Base-by-base conservation (phyloP, 345 rosid species). In the Brassica rapa region DNA sequence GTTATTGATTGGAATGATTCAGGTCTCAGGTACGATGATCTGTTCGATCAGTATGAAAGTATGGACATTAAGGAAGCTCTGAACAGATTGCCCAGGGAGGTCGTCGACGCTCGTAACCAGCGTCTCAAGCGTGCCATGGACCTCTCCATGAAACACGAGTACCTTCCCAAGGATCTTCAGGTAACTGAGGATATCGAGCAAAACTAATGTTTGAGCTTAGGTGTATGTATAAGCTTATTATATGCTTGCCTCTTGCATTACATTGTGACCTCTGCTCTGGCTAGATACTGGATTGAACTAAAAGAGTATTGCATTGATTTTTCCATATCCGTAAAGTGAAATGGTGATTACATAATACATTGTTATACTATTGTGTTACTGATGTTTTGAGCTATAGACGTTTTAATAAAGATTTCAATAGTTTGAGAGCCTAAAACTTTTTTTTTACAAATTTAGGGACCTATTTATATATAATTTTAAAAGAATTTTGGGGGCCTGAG, bases 71-170 rank as follows among this genome's bases (percentile, higher is more conserved):
- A 91, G 85, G 99, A 90, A 73, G 98, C 99, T 0, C 83, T 95
- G 65, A 84, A 87, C 81, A 89, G 99, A 82, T 85, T 95, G 33
- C 99, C 99, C 0, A 84, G 89, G 49, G 98, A 95, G 88, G 78
- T 95, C 37, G 88, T 95, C 10, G 97, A 95, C 72, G 98, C 99
- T 8, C 95, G 99, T 37, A 71, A 88, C 82, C 98, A 95, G 91
- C 99, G 97, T 8, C 91, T 95, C 72, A 93, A 93, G 87, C 99
- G 98, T 62, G 97, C 99, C 68, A 89, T 93, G 89, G 99, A 95
- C 77, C 98, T 95, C 70, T 95, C 99, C 74, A 87, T 95, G 98
- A 95, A 95, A 85, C 99, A 95, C 80, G 86, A 90, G 85, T 91
- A 91, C 83, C 98, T 95, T 39, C 85, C 94, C 15, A 78, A 87